Conservation (phyloP, 176 grass and related monocot species). For the Oryza coarctata region DNA sequence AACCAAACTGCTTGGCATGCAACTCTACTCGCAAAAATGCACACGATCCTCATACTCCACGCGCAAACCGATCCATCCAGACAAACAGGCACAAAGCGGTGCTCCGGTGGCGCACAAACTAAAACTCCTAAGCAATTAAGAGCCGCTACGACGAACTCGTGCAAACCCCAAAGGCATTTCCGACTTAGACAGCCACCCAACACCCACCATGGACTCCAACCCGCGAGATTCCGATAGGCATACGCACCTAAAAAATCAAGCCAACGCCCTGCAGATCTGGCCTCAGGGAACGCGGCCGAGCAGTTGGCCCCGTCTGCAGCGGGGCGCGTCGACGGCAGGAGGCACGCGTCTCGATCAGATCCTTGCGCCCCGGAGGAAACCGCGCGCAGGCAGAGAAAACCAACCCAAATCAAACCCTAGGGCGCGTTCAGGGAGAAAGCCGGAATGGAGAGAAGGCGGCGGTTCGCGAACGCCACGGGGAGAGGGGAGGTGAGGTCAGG, state of each 20-base stretch:
- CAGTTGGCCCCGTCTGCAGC: background rate
- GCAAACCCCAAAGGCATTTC: background rate
- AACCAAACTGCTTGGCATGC: background rate
- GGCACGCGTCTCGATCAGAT: background rate
- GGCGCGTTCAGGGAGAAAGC: background rate
- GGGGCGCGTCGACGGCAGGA: background rate
- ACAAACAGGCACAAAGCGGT: background rate
- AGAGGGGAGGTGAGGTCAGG: background rate
- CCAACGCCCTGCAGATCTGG: background rate
- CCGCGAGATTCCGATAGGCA: background rate
- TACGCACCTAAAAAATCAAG: background rate
- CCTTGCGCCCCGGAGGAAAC: background rate
- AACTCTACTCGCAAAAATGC: background rate
- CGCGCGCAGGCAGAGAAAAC: background rate
- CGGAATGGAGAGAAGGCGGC: background rate
- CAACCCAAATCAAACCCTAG: background rate
- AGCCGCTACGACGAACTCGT: background rate
- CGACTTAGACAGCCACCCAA: background rate
- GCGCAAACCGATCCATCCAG: background rate
- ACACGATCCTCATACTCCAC: background rate
- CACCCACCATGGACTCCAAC: conserved; percentile 4
- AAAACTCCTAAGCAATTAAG: background rate
- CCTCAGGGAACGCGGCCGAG: background rate
- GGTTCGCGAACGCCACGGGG: background rate
- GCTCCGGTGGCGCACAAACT: background rate